These are phyloP conservation scores for Hysterium pulicare DNA, from an alignment of 2,329 filamentous ascomycete species.

Conservation along the genomic window DNA sequence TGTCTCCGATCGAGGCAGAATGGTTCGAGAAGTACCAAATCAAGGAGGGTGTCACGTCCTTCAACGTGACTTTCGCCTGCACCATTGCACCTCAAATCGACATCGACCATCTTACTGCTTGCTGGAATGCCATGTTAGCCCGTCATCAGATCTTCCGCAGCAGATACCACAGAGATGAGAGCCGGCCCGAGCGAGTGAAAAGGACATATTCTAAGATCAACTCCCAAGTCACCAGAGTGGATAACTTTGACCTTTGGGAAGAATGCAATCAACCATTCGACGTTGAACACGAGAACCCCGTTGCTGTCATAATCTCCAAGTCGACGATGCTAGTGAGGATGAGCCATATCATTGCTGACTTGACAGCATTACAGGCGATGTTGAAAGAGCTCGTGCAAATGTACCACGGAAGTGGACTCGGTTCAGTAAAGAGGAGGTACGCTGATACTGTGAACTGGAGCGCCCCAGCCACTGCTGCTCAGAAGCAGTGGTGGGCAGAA, in stretches of 20 bases:
- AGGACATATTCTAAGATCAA: neutral
- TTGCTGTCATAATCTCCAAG: constrained; percentile 24
- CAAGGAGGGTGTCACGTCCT: constrained; percentile 14
- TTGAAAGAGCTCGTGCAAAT: constrained; percentile 21
- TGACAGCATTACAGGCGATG: constrained; percentile 25
- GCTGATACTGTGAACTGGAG: constrained; percentile 3
- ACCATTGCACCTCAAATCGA: constrained; percentile 10
- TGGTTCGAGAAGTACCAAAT: constrained; percentile 17
- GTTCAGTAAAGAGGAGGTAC: constrained; percentile 3
- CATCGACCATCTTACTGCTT: constrained; percentile 9
- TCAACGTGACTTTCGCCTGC: constrained; percentile 25
- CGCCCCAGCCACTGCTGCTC: constrained; percentile 6
- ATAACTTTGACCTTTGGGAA: constrained; percentile 2
- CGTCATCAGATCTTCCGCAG: constrained; percentile 13
- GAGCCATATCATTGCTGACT: constrained; percentile 34
- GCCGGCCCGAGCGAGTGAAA: neutral
- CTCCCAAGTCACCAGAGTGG: neutral
- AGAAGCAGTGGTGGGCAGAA: constrained; percentile 4
- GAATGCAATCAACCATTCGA: constrained; percentile 19
- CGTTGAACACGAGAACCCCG: constrained; percentile 16
- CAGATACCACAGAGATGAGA: constrained; percentile 5
- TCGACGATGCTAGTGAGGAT: constrained; percentile 19
- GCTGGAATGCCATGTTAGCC: constrained; percentile 18
- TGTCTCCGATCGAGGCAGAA: constrained; percentile 17
- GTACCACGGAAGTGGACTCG: constrained; percentile 14